These are phyloP conservation scores for Corinectria fuckeliana DNA, from an alignment of 2,329 filamentous ascomycete species.

Conservation along the genomic window DNA sequence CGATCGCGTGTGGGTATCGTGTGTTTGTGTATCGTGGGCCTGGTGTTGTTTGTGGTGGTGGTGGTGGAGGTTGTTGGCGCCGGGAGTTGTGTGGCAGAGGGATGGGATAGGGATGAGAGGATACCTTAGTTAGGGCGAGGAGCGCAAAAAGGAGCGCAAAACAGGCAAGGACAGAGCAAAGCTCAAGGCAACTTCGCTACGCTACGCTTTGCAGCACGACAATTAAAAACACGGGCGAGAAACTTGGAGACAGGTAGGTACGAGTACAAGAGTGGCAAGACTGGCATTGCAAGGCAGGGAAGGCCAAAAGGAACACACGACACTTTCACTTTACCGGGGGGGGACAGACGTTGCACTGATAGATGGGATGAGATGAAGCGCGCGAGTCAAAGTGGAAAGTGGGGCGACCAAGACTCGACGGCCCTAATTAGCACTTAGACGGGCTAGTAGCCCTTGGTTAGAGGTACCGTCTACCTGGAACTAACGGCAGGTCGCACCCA, in stretches of 20 bases:
- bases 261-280: not conserved
- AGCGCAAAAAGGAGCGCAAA: not conserved
- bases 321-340: not conserved
- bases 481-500: constrained; percentile 10
- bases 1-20: not conserved
- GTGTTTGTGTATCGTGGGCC: not conserved
- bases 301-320: not conserved
- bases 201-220: not conserved
- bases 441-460: not conserved
- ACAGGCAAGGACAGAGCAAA: not conserved
- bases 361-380: constrained; percentile 4
- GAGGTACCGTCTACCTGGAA: constrained; percentile 13
- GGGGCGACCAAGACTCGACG: not conserved
- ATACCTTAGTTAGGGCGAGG: too few species aligned
- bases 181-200: not conserved
- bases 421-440: constrained; percentile 2
- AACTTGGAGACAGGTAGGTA: not conserved
- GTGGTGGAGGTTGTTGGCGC: not conserved
- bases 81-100: not conserved
- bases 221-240: not conserved
- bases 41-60: not conserved
- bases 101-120: not conserved
- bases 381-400: constrained; percentile 9
- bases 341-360: not conserved
- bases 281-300: not conserved